These are phyloP conservation scores for Apiotrichum porosum DNA, from an alignment of 1,284 basidiomycete genomes.

Conservation along the genomic window DNA sequence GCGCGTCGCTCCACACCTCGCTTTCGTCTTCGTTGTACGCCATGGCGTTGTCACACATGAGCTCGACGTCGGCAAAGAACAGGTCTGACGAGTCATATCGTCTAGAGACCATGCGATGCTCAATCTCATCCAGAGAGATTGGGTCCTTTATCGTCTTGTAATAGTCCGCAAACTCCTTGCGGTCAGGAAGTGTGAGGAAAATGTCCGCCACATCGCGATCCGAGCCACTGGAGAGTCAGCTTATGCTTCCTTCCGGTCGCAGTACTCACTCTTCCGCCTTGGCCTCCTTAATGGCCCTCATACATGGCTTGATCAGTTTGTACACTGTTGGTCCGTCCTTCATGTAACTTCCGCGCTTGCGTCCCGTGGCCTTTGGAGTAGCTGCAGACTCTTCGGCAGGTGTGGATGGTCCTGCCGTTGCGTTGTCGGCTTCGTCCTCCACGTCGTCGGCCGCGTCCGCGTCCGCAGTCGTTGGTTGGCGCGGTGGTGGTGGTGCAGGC, in stretches of 20 bases:
- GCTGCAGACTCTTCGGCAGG: constrained; percentile 1
- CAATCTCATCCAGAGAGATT: constrained; percentile 76
- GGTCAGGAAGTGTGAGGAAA: constrained; percentile 72
- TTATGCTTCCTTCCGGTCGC: background rate
- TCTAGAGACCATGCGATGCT: constrained; percentile 65
- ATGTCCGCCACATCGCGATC: constrained; percentile 63
- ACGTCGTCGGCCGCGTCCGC: constrained; percentile 8
- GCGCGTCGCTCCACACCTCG: constrained; percentile 77
- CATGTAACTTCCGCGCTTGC: constrained; percentile 37
- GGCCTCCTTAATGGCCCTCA: constrained; percentile 37
- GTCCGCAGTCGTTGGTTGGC: background rate
- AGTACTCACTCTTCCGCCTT: constrained; percentile 36
- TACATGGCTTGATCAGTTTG: constrained; percentile 44
- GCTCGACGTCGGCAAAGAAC: constrained; percentile 73
- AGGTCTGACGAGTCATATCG: constrained; percentile 64
- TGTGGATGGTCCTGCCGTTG: constrained; percentile 13
- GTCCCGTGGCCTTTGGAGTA: constrained; percentile 13
- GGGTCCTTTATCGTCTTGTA: constrained; percentile 79
- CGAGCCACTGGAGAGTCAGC: constrained; percentile 46
- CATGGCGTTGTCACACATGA: constrained; percentile 85
- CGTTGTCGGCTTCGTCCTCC: constrained; percentile 9
- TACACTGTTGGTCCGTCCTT: constrained; percentile 44
- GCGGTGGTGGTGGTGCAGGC: background rate
- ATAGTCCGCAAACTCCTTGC: constrained; percentile 82
- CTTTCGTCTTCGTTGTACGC: constrained; percentile 82